phyloP scores from a whole-genome alignment of 2,329 filamentous ascomycete species.

The Colletotrichum spaethianum region DNA sequence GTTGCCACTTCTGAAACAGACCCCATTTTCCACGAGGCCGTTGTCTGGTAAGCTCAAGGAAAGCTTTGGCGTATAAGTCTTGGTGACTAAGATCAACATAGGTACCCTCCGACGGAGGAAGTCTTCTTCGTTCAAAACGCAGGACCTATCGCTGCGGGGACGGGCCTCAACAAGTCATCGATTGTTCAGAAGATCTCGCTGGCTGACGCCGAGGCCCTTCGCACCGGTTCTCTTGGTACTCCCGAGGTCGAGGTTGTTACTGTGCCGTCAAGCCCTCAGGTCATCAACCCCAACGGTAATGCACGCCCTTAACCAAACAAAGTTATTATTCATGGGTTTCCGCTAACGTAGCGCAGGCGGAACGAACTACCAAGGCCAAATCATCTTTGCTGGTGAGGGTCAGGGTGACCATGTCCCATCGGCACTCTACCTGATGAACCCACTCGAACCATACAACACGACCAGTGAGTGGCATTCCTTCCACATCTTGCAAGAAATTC shows the following conservation, averaged over 20 bases:
- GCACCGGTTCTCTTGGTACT: conserved; percentile 53
- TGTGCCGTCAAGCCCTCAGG: conserved; percentile 58
- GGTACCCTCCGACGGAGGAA: conserved; percentile 61
- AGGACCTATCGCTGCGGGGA: conserved; percentile 61
- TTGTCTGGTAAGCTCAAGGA: conserved; percentile 57
- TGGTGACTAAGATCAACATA: background rate
- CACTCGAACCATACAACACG: conserved; percentile 63
- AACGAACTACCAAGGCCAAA: conserved; percentile 64
- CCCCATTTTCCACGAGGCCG: conserved; percentile 69
- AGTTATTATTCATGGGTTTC: background rate
- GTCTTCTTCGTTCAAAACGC: conserved; percentile 70
- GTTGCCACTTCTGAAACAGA: conserved; percentile 60
- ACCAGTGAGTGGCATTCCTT: conserved; percentile 52
- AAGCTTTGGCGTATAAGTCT: background rate
- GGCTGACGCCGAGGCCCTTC: conserved; percentile 57
- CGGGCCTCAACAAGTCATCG: conserved; percentile 65
- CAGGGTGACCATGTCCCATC: conserved; percentile 60
- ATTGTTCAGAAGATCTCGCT: conserved; percentile 66
- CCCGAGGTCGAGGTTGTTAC: conserved; percentile 58
- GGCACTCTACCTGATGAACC: conserved; percentile 60
- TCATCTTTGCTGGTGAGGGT: conserved; percentile 65
- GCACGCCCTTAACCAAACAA: background rate
- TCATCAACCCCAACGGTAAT: conserved; percentile 67
- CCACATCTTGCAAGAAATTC: background rate
- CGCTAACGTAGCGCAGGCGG: conserved; percentile 53